Percentiles rank a stretch among this genome's conserved stretches.
Evolutionary conservation across 1,284 basidiomycete genomes (phyloP).

Genomic region (Kwoniella shivajii): DNA sequence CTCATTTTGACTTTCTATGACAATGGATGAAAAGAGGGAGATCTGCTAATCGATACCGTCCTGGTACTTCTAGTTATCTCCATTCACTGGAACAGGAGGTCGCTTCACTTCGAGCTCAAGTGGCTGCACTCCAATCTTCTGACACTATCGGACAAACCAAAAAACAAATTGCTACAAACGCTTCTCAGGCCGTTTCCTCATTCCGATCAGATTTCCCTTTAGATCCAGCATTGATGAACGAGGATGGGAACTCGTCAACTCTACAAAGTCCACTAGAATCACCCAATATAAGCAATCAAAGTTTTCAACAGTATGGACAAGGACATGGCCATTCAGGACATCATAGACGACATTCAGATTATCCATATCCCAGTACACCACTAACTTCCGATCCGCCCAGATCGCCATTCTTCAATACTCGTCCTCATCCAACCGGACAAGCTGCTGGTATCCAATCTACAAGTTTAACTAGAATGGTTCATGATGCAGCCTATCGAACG

Average conservation of each 20-base stretch:
- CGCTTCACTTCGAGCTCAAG: slow-evolving; percentile 47
- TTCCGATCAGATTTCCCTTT: slow-evolving; percentile 23
- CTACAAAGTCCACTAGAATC: slow-evolving; percentile 10
- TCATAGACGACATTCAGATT: slow-evolving; percentile 33
- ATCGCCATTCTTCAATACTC: slow-evolving; percentile 23
- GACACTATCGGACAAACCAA: slow-evolving; percentile 28
- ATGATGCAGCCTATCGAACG: slow-evolving; percentile 50
- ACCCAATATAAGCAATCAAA: neutral
- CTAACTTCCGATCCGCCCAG: slow-evolving; percentile 18
- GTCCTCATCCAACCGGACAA: slow-evolving; percentile 16
- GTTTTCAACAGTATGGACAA: neutral
- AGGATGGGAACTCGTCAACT: slow-evolving; percentile 23
- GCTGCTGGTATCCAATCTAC: slow-evolving; percentile 32
- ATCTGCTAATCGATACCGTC: neutral
- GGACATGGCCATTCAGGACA: slow-evolving; percentile 13
- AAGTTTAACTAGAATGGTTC: slow-evolving; percentile 50
- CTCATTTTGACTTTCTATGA: neutral
- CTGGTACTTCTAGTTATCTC: slow-evolving; percentile 43
- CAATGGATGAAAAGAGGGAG: neutral
- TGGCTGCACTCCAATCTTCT: slow-evolving; percentile 35
- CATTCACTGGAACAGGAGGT: slow-evolving; percentile 55
- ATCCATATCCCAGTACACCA: slow-evolving; percentile 24
- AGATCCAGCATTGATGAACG: slow-evolving; percentile 23
- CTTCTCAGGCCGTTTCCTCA: slow-evolving; percentile 31
- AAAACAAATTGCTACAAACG: slow-evolving; percentile 27